A percentile compares a stretch with the other conserved stretches of the same genome.
phyloP scores from a whole-genome alignment of 2,329 filamentous ascomycete species.

The Chaetomium globosum region DNA sequence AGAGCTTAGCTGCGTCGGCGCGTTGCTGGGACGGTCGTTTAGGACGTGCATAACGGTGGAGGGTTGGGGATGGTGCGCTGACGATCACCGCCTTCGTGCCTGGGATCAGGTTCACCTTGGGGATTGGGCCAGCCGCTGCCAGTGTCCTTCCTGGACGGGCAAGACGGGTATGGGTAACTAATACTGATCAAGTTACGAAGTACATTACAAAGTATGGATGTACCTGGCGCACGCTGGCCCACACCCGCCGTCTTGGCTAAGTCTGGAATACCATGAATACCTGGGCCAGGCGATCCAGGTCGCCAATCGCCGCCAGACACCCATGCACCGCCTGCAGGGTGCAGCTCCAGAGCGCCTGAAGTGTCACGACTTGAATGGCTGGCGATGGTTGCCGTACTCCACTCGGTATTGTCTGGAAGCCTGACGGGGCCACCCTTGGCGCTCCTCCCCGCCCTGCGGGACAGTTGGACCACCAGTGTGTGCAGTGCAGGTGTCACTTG shows the following conservation, averaged over 20 bases:
- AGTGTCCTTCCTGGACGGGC: conserved; percentile 14
- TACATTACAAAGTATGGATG: not conserved
- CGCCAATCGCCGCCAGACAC: conserved; percentile 31
- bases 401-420: conserved; percentile 33
- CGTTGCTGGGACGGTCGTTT: not conserved
- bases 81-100: conserved; percentile 20
- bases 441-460: conserved; percentile 23
- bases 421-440: conserved; percentile 33
- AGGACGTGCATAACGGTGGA: conserved; percentile 11
- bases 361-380: conserved; percentile 38
- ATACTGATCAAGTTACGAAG: not conserved
- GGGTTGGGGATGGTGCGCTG: conserved; percentile 19
- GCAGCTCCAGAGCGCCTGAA: conserved; percentile 36
- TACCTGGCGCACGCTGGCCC: conserved; percentile 7
- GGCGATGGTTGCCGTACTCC: conserved; percentile 31
- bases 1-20: conserved; percentile 20
- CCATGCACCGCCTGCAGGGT: conserved; percentile 35
- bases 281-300: conserved; percentile 25
- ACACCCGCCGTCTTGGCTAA: conserved; percentile 20
- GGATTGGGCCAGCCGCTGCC: not conserved
- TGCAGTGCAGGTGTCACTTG: conserved; percentile 20
- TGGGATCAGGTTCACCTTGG: conserved; percentile 7
- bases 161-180: not conserved
- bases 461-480: conserved; percentile 31
- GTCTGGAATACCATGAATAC: conserved; percentile 23